Evolutionary conservation across 2,329 filamentous ascomycete genomes (phyloP), one percentile per base, ranked within the genome.

Genomic region (Paecilomyces formosus): DNA sequence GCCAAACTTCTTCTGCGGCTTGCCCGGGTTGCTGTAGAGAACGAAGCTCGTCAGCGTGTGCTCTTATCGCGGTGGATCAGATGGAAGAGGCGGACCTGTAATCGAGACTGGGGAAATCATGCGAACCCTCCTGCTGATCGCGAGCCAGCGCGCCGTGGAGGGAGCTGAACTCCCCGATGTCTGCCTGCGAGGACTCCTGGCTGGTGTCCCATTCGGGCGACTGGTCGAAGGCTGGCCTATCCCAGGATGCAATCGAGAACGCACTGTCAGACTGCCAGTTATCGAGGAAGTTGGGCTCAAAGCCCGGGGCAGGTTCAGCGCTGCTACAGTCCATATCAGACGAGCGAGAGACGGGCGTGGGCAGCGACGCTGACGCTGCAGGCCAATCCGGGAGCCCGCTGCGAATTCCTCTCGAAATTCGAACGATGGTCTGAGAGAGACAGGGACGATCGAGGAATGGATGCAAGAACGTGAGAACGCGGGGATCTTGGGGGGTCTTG

Each of bases 201-300:
- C 71, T 74, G 26, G 69, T 71, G 58, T 75, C 72, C 70, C 72
- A 71, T 64, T 75, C 73, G 49, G 70, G 65, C 21, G 68, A 66
- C 60, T 72, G 70, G 12, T 75, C 71, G 63, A 72, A 72, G 31
- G 61, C 63, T n/a, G 68, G 52, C 35, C 70, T 70, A 57, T 74
- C 71, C 72, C 72, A 75, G 51, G 71, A 68, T 4, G 67, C 60
- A 58, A 72, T 65, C 3, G 72, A 68, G 62, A 72, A 73, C 24
- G 64, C 63, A 53, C 31, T 49, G 57, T 66, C 70, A n/a, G 70
- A 67, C 68, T 74, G 72, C 71, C 73, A 75, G 57, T 69, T 71
- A 60, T 73, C 71, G 57, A 75, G 66, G 53, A 74, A 74, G 64
- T 74, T 75, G 70, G 73, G 70, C 72, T 75, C 72, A 56, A 75